A percentile compares a stretch with the other conserved stretches of the same genome.
These are phyloP conservation scores for Amphichorda felina DNA, from an alignment of 2,329 filamentous ascomycete species.

Conservation along the genomic window DNA sequence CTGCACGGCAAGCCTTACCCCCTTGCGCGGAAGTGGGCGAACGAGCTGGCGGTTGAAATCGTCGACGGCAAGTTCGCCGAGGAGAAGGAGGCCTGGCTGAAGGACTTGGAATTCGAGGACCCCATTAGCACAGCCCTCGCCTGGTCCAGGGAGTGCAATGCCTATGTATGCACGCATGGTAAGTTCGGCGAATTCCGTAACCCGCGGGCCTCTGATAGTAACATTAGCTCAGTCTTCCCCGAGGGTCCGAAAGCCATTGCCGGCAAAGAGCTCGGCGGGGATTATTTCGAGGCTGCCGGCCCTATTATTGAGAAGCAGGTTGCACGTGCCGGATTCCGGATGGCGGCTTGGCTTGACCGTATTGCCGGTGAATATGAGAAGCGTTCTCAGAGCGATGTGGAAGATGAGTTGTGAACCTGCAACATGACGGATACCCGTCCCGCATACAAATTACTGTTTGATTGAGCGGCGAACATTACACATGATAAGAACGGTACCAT, in stretches of 20 bases:
- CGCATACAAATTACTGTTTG: no score
- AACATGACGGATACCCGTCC: no score
- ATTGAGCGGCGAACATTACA: no score
- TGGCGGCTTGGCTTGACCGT: slow-evolving; percentile 55
- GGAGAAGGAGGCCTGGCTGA: slow-evolving; percentile 40
- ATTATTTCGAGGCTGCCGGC: slow-evolving; percentile 53
- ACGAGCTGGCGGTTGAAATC: slow-evolving; percentile 42
- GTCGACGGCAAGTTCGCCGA: slow-evolving; percentile 39
- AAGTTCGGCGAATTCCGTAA: no score
- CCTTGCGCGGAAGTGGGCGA: slow-evolving; percentile 43
- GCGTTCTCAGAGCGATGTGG: slow-evolving; percentile 16
- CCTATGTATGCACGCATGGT: slow-evolving; percentile 50
- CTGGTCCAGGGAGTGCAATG: slow-evolving; percentile 55
- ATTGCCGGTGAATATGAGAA: slow-evolving; percentile 32
- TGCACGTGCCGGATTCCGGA: slow-evolving; percentile 55
- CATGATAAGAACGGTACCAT: no score
- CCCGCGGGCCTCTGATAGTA: no score
- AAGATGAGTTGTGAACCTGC: no score
- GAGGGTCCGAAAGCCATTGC: slow-evolving; percentile 45
- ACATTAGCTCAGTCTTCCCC: slow-evolving; percentile 43
- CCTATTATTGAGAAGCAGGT: slow-evolving; percentile 54
- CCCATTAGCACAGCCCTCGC: slow-evolving; percentile 41
- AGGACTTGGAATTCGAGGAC: slow-evolving; percentile 42
- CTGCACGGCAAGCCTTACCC: slow-evolving; percentile 33
- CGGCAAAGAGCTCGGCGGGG: slow-evolving; percentile 47